Evolutionary conservation across 768 basidiomycete species (phyloP), one percentile per base, ranked within the genome.

Genomic region (Leccinum subgranulosum): DNA sequence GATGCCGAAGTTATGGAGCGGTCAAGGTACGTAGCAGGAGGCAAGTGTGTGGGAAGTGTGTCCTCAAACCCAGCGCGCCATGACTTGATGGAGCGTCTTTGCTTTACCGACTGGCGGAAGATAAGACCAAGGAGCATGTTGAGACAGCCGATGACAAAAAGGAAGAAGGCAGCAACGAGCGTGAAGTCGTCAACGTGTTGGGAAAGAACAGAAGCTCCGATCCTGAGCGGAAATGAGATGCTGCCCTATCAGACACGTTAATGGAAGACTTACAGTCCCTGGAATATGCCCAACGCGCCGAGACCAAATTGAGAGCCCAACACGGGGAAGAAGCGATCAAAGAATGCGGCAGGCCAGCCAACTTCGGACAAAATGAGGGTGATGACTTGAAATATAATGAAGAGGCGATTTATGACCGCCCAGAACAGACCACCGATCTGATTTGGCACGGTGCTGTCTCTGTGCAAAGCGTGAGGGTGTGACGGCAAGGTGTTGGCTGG

Each of bases 341-440:
- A 96, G 79, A 93, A 90, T 29, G 76, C 68, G 8, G 81, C 73
- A 11, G 92, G 92, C 82, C 91, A 90, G 60, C 89, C 85, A 57
- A 94, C 60, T 73, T 97, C 94, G 55, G 93, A 89, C 56, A 94
- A 58, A 60, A 94, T 73, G 66, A 96, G 85, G 31, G 92, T 78
- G 65, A 94, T 71, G 59, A 87, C 82, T 76, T 94, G 90, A 72
- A 90, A 86, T 60, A 94, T 84, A 71, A 96, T 92, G 71, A 96
- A 82, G 55, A 96, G 80, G 58, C 91, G 81, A 73, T 92, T 92
- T 60, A 95, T 76, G 60, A 96, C 85, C 5, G 91, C 90, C 90
- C 93, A 97, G 75, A 97, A 96, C 9, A 84, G 82, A 27, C 94
- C 94, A 19, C 90, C 94, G 29, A 90, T 82, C 70, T 96, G 93